These are phyloP conservation scores for Solanum lignicaule DNA, from an alignment of 257 asterid species.

Conservation along the genomic window DNA sequence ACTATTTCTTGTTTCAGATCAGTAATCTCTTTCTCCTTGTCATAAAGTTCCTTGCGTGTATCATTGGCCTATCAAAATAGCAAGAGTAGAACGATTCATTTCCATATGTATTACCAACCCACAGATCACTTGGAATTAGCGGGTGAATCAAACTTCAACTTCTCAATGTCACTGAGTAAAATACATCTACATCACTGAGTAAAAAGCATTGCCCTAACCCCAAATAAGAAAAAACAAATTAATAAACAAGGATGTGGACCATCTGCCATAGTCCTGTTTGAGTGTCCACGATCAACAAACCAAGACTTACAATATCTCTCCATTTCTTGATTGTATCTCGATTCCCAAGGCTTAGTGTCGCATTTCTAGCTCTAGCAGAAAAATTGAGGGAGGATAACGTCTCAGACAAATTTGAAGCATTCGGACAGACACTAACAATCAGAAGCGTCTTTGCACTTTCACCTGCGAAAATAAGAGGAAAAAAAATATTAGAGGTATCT, in stretches of 20 bases:
- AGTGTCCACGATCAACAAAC: not conserved
- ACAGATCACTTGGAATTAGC: not conserved
- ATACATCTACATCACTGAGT: not conserved
- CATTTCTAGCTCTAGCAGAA: constrained; percentile 89
- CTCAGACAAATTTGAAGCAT: constrained; percentile 59
- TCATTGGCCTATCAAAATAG: constrained; percentile 69
- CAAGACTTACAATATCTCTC: constrained; percentile 85
- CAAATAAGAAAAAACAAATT: not conserved
- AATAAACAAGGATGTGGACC: not conserved
- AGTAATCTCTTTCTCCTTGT: constrained; percentile 68
- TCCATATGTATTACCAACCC: not conserved
- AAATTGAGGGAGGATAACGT: constrained; percentile 84
- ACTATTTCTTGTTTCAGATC: constrained; percentile 61
- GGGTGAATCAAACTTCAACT: not conserved
- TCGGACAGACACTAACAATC: constrained; percentile 74
- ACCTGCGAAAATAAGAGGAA: constrained; percentile 43
- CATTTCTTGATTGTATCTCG: constrained; percentile 93
- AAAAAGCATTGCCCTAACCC: not conserved
- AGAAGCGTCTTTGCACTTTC: constrained; percentile 88
- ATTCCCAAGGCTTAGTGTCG: constrained; percentile 78
- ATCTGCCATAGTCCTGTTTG: not conserved
- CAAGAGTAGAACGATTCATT: not conserved
- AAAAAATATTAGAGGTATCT: not conserved
- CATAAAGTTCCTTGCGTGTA: constrained; percentile 83
- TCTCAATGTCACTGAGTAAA: not conserved